A percentile compares a stretch with the other conserved stretches of the same genome.
Conservation (phyloP, 2,329 filamentous ascomycete species). For the Hymenoscyphus scutula region DNA sequence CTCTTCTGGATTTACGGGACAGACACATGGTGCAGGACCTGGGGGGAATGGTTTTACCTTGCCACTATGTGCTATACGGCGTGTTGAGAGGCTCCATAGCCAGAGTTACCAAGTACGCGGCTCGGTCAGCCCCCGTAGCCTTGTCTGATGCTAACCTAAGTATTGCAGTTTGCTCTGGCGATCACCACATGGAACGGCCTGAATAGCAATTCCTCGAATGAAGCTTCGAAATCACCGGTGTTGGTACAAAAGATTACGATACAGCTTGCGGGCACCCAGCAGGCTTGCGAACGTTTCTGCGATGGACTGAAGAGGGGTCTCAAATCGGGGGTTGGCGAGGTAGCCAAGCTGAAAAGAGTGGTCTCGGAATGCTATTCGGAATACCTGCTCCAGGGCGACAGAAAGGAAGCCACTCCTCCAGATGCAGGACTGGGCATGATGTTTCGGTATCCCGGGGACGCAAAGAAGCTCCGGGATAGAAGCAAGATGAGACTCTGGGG, state of each 20-base stretch:
- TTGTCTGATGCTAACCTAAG: conserved; percentile 23
- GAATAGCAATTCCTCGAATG: conserved; percentile 52
- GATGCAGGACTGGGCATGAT: conserved; percentile 91
- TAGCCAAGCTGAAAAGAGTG: conserved; percentile 78
- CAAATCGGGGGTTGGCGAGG: conserved; percentile 81
- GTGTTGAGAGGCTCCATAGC: conserved; percentile 90
- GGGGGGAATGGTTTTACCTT: conserved; percentile 95
- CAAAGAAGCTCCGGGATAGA: conserved; percentile 86
- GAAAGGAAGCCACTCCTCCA: conserved; percentile 50
- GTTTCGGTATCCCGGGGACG: conserved; percentile 92
- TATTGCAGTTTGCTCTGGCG: conserved; percentile 73
- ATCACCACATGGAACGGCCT: conserved; percentile 93
- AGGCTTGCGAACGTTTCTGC: conserved; percentile 91
- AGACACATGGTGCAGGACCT: conserved; percentile 88
- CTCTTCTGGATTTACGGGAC: conserved; percentile 83
- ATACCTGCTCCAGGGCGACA: conserved; percentile 67
- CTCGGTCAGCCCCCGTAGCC: conserved; percentile 6
- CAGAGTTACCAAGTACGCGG: conserved; percentile 70
- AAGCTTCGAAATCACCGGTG: conserved; percentile 39
- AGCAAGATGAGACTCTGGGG: conserved; percentile 98
- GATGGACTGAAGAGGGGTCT: conserved; percentile 91
- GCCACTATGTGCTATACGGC: conserved; percentile 83
- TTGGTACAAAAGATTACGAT: conserved; percentile 84
- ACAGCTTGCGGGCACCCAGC: conserved; percentile 83
- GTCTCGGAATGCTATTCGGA: conserved; percentile 88